Percentiles rank a stretch among this genome's conserved stretches.
These are phyloP conservation scores for Obba rivulosa DNA, from an alignment of 768 basidiomycete species.

Conservation along the genomic window DNA sequence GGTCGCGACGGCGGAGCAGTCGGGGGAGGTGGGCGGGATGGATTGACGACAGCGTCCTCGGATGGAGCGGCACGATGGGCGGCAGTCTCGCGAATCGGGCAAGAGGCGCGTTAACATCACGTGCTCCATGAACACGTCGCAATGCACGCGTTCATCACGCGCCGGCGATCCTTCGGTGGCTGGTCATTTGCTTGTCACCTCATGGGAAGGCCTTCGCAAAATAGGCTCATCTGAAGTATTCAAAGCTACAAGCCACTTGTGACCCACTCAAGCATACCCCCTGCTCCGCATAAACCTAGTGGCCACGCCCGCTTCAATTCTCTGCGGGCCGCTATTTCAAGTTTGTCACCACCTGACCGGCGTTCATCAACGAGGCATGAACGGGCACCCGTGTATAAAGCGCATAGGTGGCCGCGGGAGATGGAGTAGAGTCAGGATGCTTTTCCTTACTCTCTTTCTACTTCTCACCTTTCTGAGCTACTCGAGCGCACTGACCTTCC, in stretches of 20 bases:
- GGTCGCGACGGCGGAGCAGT: not conserved
- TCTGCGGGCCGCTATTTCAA: not conserved
- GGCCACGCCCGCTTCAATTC: not conserved
- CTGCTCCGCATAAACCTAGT: too few relatives aligned
- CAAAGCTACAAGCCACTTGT: too few relatives aligned
- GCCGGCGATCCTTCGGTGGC: not conserved
- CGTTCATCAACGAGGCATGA: not conserved
- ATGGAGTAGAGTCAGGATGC: not conserved
- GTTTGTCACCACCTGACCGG: not conserved
- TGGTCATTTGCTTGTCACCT: too few relatives aligned
- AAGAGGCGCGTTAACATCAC: slow-evolving; percentile 2
- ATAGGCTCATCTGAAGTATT: too few relatives aligned
- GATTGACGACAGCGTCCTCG: slow-evolving; percentile 13
- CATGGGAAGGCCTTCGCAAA: too few relatives aligned
- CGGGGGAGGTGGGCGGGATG: slow-evolving; percentile 14
- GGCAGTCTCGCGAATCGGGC: not conserved
- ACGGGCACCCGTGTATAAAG: slow-evolving; percentile 1
- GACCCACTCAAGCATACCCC: too few relatives aligned
- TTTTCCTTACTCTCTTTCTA: slow-evolving; percentile 6
- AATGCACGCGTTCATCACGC: not conserved
- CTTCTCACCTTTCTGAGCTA: slow-evolving; percentile 10
- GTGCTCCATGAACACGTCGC: not conserved
- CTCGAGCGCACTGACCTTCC: slow-evolving; percentile 32
- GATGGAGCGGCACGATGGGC: slow-evolving; percentile 6
- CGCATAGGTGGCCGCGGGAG: too few relatives aligned